Evolutionary conservation across 2,329 filamentous ascomycete genomes (phyloP), one percentile per base, ranked within the genome.

Genomic region (Aspergillus clavatus): DNA sequence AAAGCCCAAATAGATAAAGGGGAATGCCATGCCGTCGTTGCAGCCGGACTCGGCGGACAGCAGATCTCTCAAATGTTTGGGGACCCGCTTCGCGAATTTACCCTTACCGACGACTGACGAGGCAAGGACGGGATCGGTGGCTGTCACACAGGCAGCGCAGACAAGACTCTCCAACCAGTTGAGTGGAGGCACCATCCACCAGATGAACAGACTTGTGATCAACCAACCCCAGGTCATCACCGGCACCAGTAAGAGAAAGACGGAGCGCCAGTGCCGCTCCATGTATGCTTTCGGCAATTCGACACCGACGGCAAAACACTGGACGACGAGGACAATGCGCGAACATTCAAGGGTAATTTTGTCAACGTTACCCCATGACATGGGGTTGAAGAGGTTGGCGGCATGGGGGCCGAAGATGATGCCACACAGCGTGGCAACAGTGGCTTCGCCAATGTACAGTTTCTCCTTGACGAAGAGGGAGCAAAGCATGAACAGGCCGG

Each of bases 1-100:
- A 23, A 96, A 74, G 1, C 87, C 84, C 23, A 98, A 77, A 65
- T 98, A 98, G 59, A 98, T 81, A 67, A 98, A 98, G 0, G 93
- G 93, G 63, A 98, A 98, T 1, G 93, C 93, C 93, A 98, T 98
- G 70, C 93, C 93, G 67, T 98, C 93, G 77, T 98, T 98, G 72
- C 93, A 98, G 23, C 93, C 93, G 6, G 93, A 98, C 71, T 98
- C 93, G 45, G 90, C 90, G 4, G 93, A 98, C 10, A 98, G 76
- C 41, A 98, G 66, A 71, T 98, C 93, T 76, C 93, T 81, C 72
- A 98, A 74, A 82, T 98, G 93, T 74, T 96, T 97, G 18, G 93
- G 93, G 4, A 98, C 89, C 52, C 93, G 83, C 72, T 95, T 95
- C 27, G 93, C 91, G 61, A 98, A 98, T 70, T 98, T 98, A 60